Conservation (phyloP, 768 basidiomycete species). For the Suillus bovinus region DNA sequence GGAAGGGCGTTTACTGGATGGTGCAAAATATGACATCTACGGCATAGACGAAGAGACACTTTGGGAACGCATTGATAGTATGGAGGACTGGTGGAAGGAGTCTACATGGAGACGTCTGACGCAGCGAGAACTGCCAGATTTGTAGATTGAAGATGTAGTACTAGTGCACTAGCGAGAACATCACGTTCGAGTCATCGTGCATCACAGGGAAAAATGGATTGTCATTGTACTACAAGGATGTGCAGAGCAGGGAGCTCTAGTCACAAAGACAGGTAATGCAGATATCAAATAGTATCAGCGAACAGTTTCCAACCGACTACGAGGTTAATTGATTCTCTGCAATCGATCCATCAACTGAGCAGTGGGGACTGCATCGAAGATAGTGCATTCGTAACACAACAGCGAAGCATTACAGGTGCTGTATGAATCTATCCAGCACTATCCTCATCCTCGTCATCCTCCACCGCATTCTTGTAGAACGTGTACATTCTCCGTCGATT, state of each 20-base stretch:
- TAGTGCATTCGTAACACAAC: background rate
- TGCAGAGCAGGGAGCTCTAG: background rate
- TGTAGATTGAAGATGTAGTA: conserved; percentile 19
- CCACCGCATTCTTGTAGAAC: conserved; percentile 68
- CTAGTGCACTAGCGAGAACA: background rate
- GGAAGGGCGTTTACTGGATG: conserved; percentile 60
- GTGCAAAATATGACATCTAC: conserved; percentile 84
- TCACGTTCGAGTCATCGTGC: background rate
- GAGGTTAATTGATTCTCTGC: background rate
- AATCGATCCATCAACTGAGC: conserved; percentile 26
- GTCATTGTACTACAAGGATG: background rate
- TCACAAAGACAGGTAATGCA: background rate
- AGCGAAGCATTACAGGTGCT: background rate
- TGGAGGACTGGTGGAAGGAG: conserved; percentile 94
- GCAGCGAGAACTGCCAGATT: conserved; percentile 83
- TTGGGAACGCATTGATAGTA: conserved; percentile 78
- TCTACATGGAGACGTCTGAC: conserved; percentile 85
- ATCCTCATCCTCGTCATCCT: conserved; percentile 46
- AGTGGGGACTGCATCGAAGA: conserved; percentile 67
- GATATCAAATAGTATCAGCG: background rate
- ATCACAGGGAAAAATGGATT: background rate
- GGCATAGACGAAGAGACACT: conserved; percentile 82
- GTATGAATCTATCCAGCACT: conserved; percentile 18
- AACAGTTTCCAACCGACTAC: background rate
- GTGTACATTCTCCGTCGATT: conserved; percentile 84